Evolutionary conservation across 176 grass and related monocot species (phyloP), one percentile per base, ranked within the genome.

Genomic region (Eremochloa ophiuroides): DNA sequence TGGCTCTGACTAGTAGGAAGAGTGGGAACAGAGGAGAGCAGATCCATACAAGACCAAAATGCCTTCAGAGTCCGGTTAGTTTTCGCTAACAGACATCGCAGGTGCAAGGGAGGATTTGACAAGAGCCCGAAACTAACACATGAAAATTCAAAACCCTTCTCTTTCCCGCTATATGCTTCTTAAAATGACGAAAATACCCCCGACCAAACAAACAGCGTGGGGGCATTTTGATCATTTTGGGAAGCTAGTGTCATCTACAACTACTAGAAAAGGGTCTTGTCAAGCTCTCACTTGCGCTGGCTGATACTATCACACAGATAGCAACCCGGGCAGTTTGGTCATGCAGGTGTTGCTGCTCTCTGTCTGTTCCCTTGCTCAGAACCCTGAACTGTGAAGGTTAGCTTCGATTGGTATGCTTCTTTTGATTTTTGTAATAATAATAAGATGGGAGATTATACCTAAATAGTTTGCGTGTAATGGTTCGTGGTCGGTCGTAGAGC

Each of bases 141-240:
- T 42, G 39, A 38, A 43, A 37, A 48, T 16, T 38, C 9, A 41
- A 51, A 82, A 20, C 16, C 64, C 29, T 48, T 27, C 76, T 56
- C 56, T 88, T 88, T 86, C 71, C 66, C 71, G 70, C 85, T 72
- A 80, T 38, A 22, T 25, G 56, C 65, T 33, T 81, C 70, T 83
- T 82, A 95, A 93, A 93, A 97, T 93, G 91, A 76, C 80, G 65
- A 80, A 87, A 97, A 97, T 97, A 93, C 91, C 83, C 88, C 64
- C 11, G 26, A 47, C 42, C 69, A 20, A 27, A 35, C 26, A 80
- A 79, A 37, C 22, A 69, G 37, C 34, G 66, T 39, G 66, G 83
- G 89, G 87, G 91, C 87, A 92, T 91, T 97, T 86, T 89, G 84
- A 83, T 93, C 84, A 87, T 91, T 93, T 93, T 93, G 88, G 86